phyloP scores from a whole-genome alignment of 129 eudicot species.

The Flaveria bidentis region DNA sequence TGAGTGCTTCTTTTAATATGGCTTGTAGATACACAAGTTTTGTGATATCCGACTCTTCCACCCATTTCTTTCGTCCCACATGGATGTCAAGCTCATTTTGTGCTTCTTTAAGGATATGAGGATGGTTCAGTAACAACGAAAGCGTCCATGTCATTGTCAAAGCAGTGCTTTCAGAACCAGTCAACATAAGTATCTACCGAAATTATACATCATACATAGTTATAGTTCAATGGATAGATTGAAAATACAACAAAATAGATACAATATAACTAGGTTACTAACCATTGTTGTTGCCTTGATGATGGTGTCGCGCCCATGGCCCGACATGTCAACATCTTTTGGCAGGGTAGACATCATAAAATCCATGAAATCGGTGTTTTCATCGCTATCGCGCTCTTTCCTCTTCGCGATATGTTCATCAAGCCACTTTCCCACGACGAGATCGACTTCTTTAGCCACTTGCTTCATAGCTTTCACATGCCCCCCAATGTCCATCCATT shows the following conservation, averaged over 20 bases:
- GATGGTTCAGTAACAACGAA: constrained; percentile 49
- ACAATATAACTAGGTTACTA: neutral
- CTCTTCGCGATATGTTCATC: constrained; percentile 38
- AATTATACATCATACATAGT: neutral
- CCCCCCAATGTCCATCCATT: constrained; percentile 67
- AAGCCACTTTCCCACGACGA: constrained; percentile 35
- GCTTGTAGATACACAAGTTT: constrained; percentile 43
- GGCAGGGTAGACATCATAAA: constrained; percentile 45
- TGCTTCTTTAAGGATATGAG: constrained; percentile 22
- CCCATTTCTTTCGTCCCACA: constrained; percentile 43
- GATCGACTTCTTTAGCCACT: constrained; percentile 38
- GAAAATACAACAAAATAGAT: too few species aligned
- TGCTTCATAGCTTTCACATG: constrained; percentile 46
- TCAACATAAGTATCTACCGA: constrained; percentile 44
- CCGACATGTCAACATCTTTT: constrained; percentile 25
- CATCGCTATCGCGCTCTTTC: neutral
- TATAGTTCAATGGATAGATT: too few species aligned
- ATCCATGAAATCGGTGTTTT: constrained; percentile 45
- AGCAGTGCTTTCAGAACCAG: constrained; percentile 61
- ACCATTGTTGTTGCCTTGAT: constrained; percentile 57
- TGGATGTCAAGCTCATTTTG: constrained; percentile 40
- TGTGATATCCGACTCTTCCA: constrained; percentile 47
- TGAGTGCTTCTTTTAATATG: constrained; percentile 49
- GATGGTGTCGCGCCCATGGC: constrained; percentile 35
- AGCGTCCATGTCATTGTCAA: constrained; percentile 52